These are phyloP conservation scores for Collybiopsis confluens DNA, from an alignment of 768 basidiomycete genomes.

Conservation along the genomic window DNA sequence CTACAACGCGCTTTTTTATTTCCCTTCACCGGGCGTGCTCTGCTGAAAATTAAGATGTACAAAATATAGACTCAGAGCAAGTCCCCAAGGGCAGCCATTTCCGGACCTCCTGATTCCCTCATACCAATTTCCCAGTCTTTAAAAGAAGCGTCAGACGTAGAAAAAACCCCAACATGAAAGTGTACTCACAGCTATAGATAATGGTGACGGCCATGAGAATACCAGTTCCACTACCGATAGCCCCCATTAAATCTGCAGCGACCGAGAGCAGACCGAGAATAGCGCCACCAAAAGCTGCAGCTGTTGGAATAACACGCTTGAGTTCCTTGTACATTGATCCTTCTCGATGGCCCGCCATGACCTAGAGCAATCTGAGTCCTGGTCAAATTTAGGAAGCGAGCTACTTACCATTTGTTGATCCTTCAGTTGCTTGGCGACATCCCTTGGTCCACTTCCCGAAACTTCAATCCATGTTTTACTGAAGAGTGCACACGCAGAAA, in stretches of 20 bases:
- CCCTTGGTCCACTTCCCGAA: conserved; percentile 91
- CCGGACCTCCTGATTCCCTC: conserved; percentile 79
- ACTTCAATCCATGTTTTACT: conserved; percentile 99
- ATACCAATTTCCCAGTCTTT: conserved; percentile 95
- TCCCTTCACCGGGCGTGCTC: not conserved
- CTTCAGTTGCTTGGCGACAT: conserved; percentile 97
- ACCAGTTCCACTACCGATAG: conserved; percentile 92
- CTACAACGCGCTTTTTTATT: no score
- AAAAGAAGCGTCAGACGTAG: conserved; percentile 9
- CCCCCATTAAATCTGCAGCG: conserved; percentile 90
- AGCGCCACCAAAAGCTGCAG: conserved; percentile 97
- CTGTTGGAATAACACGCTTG: conserved; percentile 96
- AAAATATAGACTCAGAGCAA: conserved; percentile 43
- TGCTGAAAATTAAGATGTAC: not conserved
- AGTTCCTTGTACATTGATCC: conserved; percentile 99
- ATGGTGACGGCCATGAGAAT: conserved; percentile 98
- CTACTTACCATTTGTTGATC: conserved; percentile 89
- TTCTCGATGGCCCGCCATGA: conserved; percentile 80
- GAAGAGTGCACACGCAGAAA: conserved; percentile 93
- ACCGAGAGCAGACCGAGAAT: conserved; percentile 90
- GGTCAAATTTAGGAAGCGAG: not conserved
- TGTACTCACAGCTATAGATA: conserved; percentile 81
- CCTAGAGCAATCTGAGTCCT: not conserved
- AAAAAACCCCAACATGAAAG: conserved; percentile 6
- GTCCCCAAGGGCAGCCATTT: conserved; percentile 78